Percentiles rank a stretch among this genome's conserved stretches.
phyloP scores from a whole-genome alignment of 805 yeast genomes.

The Hanseniaspora opuntiae region DNA sequence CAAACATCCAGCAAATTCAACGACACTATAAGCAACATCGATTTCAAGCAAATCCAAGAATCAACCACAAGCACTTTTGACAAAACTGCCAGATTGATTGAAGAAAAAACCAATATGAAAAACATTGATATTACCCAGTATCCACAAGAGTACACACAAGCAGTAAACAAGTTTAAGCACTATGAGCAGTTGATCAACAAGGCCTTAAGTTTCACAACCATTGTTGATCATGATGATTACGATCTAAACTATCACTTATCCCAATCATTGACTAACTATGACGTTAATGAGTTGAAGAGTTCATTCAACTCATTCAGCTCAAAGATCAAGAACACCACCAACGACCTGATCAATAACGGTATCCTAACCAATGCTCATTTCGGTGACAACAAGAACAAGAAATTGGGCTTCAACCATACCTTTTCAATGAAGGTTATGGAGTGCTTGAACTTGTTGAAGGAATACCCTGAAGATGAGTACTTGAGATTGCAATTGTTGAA shows the following conservation, averaged over 20 bases:
- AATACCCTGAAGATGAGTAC: constrained; percentile 31
- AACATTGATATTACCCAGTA: constrained; percentile 65
- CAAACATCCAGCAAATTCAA: constrained; percentile 15
- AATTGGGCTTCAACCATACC: constrained; percentile 8
- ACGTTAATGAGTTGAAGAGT: constrained; percentile 6
- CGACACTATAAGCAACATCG: constrained; percentile 21
- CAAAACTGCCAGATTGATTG: constrained; percentile 65
- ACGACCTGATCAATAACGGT: constrained; percentile 8
- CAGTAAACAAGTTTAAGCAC: constrained; percentile 27
- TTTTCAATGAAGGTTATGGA: constrained; percentile 7
- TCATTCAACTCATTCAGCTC: constrained; percentile 3
- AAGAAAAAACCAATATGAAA: constrained; percentile 65
- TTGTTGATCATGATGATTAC: constrained; percentile 9
- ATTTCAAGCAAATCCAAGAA: constrained; percentile 37
- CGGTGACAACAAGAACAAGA: not conserved
- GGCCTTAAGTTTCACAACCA: constrained; percentile 1
- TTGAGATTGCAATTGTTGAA: constrained; percentile 50
- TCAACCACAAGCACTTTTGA: constrained; percentile 53
- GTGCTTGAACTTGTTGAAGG: constrained; percentile 11
- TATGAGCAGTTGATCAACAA: constrained; percentile 25
- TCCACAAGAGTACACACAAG: constrained; percentile 65
- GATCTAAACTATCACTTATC: constrained; percentile 5
- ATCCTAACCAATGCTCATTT: constrained; percentile 11
- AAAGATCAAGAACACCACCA: constrained; percentile 7
- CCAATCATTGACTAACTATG: constrained; percentile 1